A percentile compares a stretch with the other conserved stretches of the same genome.
Conservation (phyloP, 2,329 filamentous ascomycete genomes). For the Clarireedia sp. region DNA sequence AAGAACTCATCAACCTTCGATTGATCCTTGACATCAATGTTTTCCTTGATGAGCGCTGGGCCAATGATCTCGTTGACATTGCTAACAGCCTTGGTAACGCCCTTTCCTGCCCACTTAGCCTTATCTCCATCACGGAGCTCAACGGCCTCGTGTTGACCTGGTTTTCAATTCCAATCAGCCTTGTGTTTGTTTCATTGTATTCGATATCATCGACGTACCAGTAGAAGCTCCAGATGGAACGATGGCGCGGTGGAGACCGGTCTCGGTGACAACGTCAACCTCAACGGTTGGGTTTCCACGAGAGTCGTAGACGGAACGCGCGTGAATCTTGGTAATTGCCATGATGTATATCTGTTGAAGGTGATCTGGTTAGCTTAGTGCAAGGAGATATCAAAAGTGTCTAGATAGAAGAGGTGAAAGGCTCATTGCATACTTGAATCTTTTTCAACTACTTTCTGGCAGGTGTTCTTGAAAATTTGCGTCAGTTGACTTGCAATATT, state of each 20-base stretch:
- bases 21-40: conserved; percentile 80
- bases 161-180: conserved; percentile 18
- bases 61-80: conserved; percentile 80
- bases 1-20: conserved; percentile 77
- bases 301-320: conserved; percentile 96
- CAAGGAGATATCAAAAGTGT: neutral
- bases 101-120: conserved; percentile 78
- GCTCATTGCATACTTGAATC: conserved; percentile 12
- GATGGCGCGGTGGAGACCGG: conserved; percentile 92
- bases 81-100: conserved; percentile 75
- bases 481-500: conserved; percentile 19
- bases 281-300: conserved; percentile 97
- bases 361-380: conserved; percentile 14
- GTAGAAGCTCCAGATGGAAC: conserved; percentile 95
- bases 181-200: conserved; percentile 8
- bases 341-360: conserved; percentile 48
- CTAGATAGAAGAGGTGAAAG: neutral
- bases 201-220: conserved; percentile 47
- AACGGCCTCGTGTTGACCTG: conserved; percentile 82
- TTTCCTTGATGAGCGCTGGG: conserved; percentile 74
- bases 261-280: conserved; percentile 94
- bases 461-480: conserved; percentile 8
- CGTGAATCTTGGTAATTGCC: conserved; percentile 85
- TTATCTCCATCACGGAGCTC: conserved; percentile 90
- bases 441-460: conserved; percentile 8